Evolutionary conservation across 2,329 filamentous ascomycete genomes (phyloP), one percentile per base, ranked within the genome.

Genomic region (Metarhizium robertsii): DNA sequence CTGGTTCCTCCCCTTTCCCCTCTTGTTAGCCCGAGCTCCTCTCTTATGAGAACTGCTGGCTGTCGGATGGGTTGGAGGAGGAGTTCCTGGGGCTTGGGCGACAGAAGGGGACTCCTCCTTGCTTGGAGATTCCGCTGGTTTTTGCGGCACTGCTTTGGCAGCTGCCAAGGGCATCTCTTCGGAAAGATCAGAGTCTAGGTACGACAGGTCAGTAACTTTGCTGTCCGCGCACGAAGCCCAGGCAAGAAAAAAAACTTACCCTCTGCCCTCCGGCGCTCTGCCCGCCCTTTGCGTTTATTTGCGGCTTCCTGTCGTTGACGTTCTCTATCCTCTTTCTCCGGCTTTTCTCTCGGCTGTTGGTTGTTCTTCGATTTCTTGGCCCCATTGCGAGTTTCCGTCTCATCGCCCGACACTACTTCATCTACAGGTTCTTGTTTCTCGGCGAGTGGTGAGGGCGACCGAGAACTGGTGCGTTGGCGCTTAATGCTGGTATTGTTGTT

Each of bases 391-490:
- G 71, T 68, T 59, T 70, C 75, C 2, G 73, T 70, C 46, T 86
- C 88, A 56, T 94, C 89, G 55, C 90, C 90, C 0, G 88, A 90
- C 46, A 88, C 86, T 55, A 86, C 79, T 72, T 73, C 50, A 71
- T 75, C 64, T 70, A 71, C 51, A 73, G 66, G 67, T 75, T 84
- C 76, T 54, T 73, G 73, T 54, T 75, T 66, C 59, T 70, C 66
- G 3, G 60, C 50, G 13, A 76, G 64, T 58, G 85, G 82, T 1
- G 86, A 84, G 32, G 80, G 79, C 3, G 89, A 90, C 50, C 84
- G 84, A 2, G 91, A 95, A 57, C 79, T 80, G 30, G 92, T 96
- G 54, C 92, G 85, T 68, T 90, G 91, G 61, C 92, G 82, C 74
- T 97, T 97, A 51, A 82, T 72, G 58, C 78, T 82, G 60, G 85